A percentile compares a stretch with the other conserved stretches of the same genome.
Conservation (phyloP, 345 rosid genomes). For the Bruguiera gymnorhiza region DNA sequence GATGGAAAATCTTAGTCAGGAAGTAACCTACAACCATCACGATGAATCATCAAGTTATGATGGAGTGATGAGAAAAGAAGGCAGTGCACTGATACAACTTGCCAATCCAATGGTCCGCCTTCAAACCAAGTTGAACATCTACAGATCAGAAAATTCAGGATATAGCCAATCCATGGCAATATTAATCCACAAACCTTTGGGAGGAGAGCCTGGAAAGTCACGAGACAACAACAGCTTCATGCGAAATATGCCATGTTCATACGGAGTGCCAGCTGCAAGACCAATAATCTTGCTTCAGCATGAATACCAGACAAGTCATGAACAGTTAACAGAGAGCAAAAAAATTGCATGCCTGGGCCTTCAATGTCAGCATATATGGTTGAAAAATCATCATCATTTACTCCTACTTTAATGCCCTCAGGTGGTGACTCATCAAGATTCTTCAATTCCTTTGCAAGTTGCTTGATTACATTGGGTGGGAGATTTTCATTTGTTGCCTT, state of each 20-base stretch:
- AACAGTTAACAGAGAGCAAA: conserved; percentile 5
- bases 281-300: conserved; percentile 17
- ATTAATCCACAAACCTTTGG: conserved; percentile 59
- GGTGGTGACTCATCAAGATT: conserved; percentile 97
- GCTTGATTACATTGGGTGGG: conserved; percentile 96
- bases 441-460: conserved; percentile 93
- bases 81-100: too few relatives aligned
- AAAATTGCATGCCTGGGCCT: conserved; percentile 74
- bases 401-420: conserved; percentile 95
- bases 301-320: background rate
- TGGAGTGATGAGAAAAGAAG: too few relatives aligned
- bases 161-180: background rate
- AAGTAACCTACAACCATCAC: conserved; percentile 61
- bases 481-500: conserved; percentile 98
- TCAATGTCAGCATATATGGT: conserved; percentile 94
- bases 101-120: background rate
- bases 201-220: conserved; percentile 94
- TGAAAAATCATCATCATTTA: conserved; percentile 89
- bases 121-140: background rate
- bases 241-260: conserved; percentile 91
- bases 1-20: conserved; percentile 97
- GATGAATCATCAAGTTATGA: background rate
- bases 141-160: background rate
- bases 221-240: conserved; percentile 82
- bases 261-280: conserved; percentile 91